Evolutionary conservation across 148 eudicot species (phyloP).

Genomic region (Mesembryanthemum crystallinum): DNA sequence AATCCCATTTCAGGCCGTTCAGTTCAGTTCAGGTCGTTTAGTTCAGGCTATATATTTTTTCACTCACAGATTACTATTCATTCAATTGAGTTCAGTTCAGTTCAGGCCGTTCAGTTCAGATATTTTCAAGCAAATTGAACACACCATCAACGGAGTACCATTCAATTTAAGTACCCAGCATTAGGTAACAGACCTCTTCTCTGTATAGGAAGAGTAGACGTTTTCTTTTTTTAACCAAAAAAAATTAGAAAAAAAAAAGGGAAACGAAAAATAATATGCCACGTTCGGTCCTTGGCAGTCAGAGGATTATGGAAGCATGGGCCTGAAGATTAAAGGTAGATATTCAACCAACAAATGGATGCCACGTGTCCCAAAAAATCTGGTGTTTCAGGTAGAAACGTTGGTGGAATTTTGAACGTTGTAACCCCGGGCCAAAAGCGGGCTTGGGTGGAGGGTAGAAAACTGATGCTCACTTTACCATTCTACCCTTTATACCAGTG

Average conservation of each 20-base stretch:
- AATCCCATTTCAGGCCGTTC: no score
- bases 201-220: background rate
- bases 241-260: background rate
- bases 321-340: slow-evolving; percentile 14
- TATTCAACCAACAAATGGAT: background rate
- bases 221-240: background rate
- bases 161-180: no score
- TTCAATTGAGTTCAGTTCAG: no score
- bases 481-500: background rate
- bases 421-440: background rate
- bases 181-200: no score
- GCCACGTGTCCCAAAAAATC: slow-evolving; percentile 18
- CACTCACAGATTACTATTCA: no score
- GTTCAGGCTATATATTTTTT: no score
- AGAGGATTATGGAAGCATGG: slow-evolving; percentile 15
- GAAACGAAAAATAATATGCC: background rate
- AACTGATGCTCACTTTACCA: background rate
- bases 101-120: no score
- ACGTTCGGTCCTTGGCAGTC: background rate
- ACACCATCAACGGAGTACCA: no score
- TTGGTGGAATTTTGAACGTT: no score
- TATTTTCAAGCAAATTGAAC: no score
- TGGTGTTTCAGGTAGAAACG: background rate
- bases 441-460: background rate
- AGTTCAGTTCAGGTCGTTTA: no score